Percentiles rank a stretch among this genome's conserved stretches.
These are phyloP conservation scores for Ceratocystis alfenasii DNA, from an alignment of 2,329 filamentous ascomycete species.

Conservation along the genomic window DNA sequence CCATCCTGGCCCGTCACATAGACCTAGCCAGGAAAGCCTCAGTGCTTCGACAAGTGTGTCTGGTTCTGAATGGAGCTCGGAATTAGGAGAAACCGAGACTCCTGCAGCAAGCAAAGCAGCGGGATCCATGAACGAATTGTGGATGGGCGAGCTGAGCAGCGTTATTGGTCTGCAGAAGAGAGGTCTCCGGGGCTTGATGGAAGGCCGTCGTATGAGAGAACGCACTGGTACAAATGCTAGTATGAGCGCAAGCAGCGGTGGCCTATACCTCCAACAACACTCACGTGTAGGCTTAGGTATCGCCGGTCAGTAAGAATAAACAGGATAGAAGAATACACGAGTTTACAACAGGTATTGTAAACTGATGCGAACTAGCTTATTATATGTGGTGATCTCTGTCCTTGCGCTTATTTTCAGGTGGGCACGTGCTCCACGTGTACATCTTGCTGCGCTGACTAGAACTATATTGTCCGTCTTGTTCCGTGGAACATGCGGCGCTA, in stretches of 20 bases:
- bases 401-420: too few species aligned
- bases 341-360: neutral
- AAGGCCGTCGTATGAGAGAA: slow-evolving; percentile 75
- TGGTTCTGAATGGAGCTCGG: slow-evolving; percentile 46
- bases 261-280: slow-evolving; percentile 26
- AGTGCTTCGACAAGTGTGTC: slow-evolving; percentile 41
- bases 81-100: slow-evolving; percentile 39
- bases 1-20: slow-evolving; percentile 25
- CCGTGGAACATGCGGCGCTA: too few species aligned
- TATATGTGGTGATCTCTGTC: too few species aligned
- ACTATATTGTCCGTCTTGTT: too few species aligned
- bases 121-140: slow-evolving; percentile 44
- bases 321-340: neutral
- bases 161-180: slow-evolving; percentile 94
- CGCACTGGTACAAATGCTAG: slow-evolving; percentile 39
- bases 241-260: slow-evolving; percentile 28
- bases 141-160: slow-evolving; percentile 70
- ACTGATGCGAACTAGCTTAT: too few species aligned
- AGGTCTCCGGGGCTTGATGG: slow-evolving; percentile 84
- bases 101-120: slow-evolving; percentile 30
- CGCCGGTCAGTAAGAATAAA: slow-evolving; percentile 29
- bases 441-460: too few species aligned
- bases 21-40: slow-evolving; percentile 37
- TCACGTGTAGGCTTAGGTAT: slow-evolving; percentile 43
- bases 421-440: too few species aligned